Evolutionary conservation across 1,139 yeast genomes (phyloP).

Genomic region (Meyerozyma athensensis): DNA sequence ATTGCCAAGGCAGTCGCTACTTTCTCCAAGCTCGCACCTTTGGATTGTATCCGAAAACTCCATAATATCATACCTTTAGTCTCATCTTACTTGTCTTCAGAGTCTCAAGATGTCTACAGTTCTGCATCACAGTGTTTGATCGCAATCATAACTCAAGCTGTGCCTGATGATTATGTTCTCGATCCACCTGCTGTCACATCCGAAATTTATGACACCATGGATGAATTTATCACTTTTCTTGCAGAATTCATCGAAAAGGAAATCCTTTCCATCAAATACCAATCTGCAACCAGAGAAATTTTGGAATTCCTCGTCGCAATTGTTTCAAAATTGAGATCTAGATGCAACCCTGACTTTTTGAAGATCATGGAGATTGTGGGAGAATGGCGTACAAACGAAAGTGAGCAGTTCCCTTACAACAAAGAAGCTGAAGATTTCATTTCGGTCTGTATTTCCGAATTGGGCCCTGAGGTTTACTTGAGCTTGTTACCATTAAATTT

Average conservation of each 20-base stretch:
- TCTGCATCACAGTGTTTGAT: slow-evolving; percentile 86
- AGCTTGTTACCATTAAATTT: slow-evolving; percentile 75
- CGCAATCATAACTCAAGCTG: slow-evolving; percentile 63
- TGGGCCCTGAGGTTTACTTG: slow-evolving; percentile 86
- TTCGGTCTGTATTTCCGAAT: slow-evolving; percentile 67
- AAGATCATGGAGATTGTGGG: slow-evolving; percentile 71
- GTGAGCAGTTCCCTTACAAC: slow-evolving; percentile 64
- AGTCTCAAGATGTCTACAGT: slow-evolving; percentile 58
- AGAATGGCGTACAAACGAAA: slow-evolving; percentile 77
- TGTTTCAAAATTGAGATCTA: slow-evolving; percentile 58
- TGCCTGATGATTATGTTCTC: slow-evolving; percentile 56
- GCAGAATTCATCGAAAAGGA: slow-evolving; percentile 51
- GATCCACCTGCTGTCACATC: slow-evolving; percentile 43
- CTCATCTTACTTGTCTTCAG: slow-evolving; percentile 61
- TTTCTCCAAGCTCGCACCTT: slow-evolving; percentile 57
- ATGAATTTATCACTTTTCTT: slow-evolving; percentile 45
- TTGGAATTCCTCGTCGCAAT: slow-evolving; percentile 65
- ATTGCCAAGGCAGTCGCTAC: slow-evolving; percentile 81
- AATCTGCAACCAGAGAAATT: slow-evolving; percentile 70
- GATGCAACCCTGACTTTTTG: slow-evolving; percentile 71
- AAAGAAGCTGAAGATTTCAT: slow-evolving; percentile 78
- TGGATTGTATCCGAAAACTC: slow-evolving; percentile 50
- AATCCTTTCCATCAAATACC: slow-evolving; percentile 68
- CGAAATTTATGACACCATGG: slow-evolving; percentile 52
- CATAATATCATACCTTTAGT: slow-evolving; percentile 56